Percentiles rank a stretch among this genome's conserved stretches.
phyloP scores from a whole-genome alignment of 441 rosid species.

The Gossypium aridum region DNA sequence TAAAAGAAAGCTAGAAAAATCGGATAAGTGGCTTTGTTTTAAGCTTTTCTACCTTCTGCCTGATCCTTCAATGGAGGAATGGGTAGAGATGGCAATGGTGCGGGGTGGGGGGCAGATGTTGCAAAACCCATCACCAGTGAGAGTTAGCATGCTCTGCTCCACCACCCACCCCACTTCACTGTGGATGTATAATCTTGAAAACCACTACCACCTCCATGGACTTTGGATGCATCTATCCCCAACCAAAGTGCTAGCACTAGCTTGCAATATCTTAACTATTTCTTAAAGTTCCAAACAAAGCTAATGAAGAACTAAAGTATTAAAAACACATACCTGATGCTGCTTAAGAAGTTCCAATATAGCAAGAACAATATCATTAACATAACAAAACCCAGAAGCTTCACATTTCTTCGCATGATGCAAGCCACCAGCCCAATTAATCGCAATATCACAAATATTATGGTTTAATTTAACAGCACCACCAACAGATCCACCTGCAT shows the following conservation, averaged over 20 bases:
- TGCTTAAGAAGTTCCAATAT: conserved; percentile 64
- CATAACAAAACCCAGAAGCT: conserved; percentile 80
- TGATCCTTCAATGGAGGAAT: background rate
- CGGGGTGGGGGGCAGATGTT: no score
- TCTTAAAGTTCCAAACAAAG: background rate
- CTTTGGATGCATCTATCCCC: background rate
- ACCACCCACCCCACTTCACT: no score
- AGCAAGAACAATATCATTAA: conserved; percentile 68
- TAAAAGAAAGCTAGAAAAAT: background rate
- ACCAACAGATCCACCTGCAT: conserved; percentile 72
- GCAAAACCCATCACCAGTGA: no score
- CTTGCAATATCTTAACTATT: background rate
- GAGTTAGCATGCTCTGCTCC: no score
- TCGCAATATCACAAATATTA: conserved; percentile 52
- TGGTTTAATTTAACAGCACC: conserved; percentile 51
- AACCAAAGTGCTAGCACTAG: background rate
- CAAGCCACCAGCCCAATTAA: conserved; percentile 79
- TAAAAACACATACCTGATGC: conserved; percentile 34
- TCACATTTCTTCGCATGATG: conserved; percentile 82
- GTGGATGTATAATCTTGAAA: no score
- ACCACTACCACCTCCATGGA: background rate
- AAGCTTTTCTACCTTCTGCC: background rate
- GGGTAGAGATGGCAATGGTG: no score
- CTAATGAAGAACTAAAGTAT: background rate
- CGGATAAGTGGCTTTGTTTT: background rate